These are phyloP conservation scores for Yamadazyma tumulicola DNA, from an alignment of 805 yeast genomes.

Conservation along the genomic window DNA sequence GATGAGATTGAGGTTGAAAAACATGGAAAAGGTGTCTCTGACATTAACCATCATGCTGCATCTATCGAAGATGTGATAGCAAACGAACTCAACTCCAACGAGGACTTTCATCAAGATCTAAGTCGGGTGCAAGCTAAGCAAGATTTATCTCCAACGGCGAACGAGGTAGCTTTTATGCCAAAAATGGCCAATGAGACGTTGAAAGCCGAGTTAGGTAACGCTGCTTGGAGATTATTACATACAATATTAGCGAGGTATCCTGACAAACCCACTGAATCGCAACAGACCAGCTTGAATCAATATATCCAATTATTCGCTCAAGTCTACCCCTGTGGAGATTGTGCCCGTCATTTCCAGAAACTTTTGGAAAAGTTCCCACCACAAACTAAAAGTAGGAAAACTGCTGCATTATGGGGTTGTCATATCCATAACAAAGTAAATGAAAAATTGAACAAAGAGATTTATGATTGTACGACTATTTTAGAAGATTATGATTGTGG, in stretches of 20 bases:
- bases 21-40: background rate
- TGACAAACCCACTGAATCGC: conserved; percentile 64
- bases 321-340: conserved; percentile 96
- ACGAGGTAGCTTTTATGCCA: conserved; percentile 75
- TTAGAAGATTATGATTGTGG: conserved; percentile 95
- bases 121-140: background rate
- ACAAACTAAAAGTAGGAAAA: conserved; percentile 68
- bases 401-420: conserved; percentile 96
- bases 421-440: conserved; percentile 87
- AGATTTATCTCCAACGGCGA: conserved; percentile 12
- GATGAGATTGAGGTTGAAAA: conserved; percentile 1
- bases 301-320: conserved; percentile 78
- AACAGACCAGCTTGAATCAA: conserved; percentile 56
- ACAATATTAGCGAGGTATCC: conserved; percentile 92
- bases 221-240: conserved; percentile 89
- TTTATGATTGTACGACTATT: conserved; percentile 81
- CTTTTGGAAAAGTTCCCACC: conserved; percentile 76
- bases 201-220: conserved; percentile 81
- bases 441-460: conserved; percentile 59
- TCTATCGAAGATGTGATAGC: background rate
- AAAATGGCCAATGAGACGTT: conserved; percentile 84
- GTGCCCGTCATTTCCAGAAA: conserved; percentile 85
- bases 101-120: too few relatives aligned
- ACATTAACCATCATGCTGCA: conserved; percentile 1
- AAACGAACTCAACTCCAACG: too few relatives aligned